Evolutionary conservation across 2,329 filamentous ascomycete species (phyloP).

Genomic region (Neofusicoccum umdonicola): DNA sequence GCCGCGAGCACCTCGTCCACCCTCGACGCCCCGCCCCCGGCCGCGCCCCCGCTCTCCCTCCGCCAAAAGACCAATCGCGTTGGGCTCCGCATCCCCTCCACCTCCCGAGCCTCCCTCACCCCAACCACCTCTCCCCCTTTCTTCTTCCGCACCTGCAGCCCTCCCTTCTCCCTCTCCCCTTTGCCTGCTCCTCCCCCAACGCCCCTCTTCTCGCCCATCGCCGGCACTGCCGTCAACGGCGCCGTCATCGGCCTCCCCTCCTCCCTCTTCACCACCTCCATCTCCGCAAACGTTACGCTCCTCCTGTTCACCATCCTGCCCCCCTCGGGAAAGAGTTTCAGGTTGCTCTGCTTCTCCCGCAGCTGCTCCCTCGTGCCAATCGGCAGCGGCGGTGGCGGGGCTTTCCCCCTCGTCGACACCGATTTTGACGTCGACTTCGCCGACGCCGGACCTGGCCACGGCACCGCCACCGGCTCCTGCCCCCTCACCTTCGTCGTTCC

Average conservation of each 20-base stretch:
- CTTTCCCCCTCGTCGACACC: not conserved
- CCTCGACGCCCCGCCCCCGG: not conserved
- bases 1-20: not conserved
- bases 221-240: not conserved
- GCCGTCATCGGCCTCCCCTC: not conserved
- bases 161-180: not conserved
- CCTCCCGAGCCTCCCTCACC: not conserved
- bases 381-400: not conserved
- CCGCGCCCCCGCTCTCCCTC: not conserved
- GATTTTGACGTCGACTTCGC: not conserved
- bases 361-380: not conserved
- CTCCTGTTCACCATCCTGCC: not conserved
- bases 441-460: not conserved
- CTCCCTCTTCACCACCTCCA: not conserved
- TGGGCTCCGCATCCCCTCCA: not conserved
- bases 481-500: not conserved
- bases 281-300: not conserved
- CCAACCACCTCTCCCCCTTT: not conserved
- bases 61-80: conserved; percentile 2
- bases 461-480: not conserved
- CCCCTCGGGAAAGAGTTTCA: not conserved
- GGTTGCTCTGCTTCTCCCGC: not conserved
- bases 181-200: not conserved
- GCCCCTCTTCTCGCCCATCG: not conserved
- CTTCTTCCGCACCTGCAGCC: not conserved